These are phyloP conservation scores for Pyricularia grisea DNA, from an alignment of 2,329 filamentous ascomycete species.

Conservation along the genomic window DNA sequence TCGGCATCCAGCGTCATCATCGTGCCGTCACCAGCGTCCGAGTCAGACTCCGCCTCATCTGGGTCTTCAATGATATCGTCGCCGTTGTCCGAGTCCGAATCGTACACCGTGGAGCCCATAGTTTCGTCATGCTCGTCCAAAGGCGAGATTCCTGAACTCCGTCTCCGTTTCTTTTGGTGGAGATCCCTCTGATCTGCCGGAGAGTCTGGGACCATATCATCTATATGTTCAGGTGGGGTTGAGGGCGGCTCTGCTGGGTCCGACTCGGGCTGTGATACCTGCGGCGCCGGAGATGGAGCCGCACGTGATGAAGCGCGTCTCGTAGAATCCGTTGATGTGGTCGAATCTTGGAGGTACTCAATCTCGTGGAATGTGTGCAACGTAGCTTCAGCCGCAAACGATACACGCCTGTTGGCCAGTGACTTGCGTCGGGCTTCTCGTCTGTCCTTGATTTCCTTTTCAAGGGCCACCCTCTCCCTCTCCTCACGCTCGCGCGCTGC, in stretches of 20 bases:
- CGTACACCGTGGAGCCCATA: conserved; percentile 71
- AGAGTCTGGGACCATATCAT: conserved; percentile 47
- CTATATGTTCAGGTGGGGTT: conserved; percentile 51
- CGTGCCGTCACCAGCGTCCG: conserved; percentile 60
- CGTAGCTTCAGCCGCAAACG: conserved; percentile 94
- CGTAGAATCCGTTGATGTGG: conserved; percentile 67
- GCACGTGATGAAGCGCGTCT: conserved; percentile 63
- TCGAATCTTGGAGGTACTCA: conserved; percentile 81
- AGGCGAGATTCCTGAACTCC: conserved; percentile 58
- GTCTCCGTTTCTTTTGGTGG: conserved; percentile 51
- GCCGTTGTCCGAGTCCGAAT: conserved; percentile 51
- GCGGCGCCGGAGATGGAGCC: conserved; percentile 15
- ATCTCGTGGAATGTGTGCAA: conserved; percentile 95
- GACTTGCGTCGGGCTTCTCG: conserved; percentile 88
- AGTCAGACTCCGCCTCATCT: conserved; percentile 40
- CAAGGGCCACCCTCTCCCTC: conserved; percentile 46
- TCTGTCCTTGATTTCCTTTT: conserved; percentile 58
- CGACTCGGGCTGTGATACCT: conserved; percentile 22
- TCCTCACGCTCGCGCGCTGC: conserved; percentile 62
- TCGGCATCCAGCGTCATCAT: conserved; percentile 78
- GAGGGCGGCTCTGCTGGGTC: conserved; percentile 51
- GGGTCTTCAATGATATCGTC: conserved; percentile 47
- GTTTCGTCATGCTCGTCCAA: conserved; percentile 58
- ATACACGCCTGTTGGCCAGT: conserved; percentile 84
- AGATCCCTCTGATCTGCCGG: conserved; percentile 57